Evolutionary conservation across 228 moss, liverwort and hornwort species (phyloP), one percentile per base, ranked within the genome.

Genomic region (Sphagnum fallax): DNA sequence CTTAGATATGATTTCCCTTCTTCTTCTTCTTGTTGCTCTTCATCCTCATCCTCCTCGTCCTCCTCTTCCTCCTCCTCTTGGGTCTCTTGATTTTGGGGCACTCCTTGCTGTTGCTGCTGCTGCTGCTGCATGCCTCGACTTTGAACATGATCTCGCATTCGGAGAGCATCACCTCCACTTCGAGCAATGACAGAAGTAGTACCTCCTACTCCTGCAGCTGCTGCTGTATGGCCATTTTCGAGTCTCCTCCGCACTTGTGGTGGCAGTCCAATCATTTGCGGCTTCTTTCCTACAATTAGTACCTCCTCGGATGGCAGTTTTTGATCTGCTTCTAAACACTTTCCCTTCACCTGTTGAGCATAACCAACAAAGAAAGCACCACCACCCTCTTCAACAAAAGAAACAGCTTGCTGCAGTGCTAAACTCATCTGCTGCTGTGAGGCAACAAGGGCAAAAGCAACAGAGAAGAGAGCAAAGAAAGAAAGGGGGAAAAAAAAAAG

Each of bases 91-190:
- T 32, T 32, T 32, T 32, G 32, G 32, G 32, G 32, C 32, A 32
- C 32, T 32, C 32, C 32, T 32, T 32, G 32, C 32, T 32, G 32
- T 32, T 32, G 32, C 32, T 32, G 32, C 32, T 32, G 32, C 32
- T 32, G 32, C 0, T 32, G 32, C 32, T 32, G 32, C 32, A 32
- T 32, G 32, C 32, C 32, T 32, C 32, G 32, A 32, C 2, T 3
- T 32, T 32, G 32, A 32, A 32, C 32, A 32, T 32, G 32, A 32
- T 32, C 79, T 68, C 75, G 75, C 8, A 74, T 70, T 50, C 68
- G 71, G 63, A 79, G 55, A 52, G 71, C 70, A 50, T 79, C 79
- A 13, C 79, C 79, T 50, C 75, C 75, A 47, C 79, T 79, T 51
- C 79, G 71, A 61, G 79, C 79, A 74, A 79, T 79, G 32, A 32